A percentile compares a stretch with the other conserved stretches of the same genome.
These are phyloP conservation scores for Cladosporium sp. DNA, from an alignment of 2,329 filamentous ascomycete species.

Conservation along the genomic window DNA sequence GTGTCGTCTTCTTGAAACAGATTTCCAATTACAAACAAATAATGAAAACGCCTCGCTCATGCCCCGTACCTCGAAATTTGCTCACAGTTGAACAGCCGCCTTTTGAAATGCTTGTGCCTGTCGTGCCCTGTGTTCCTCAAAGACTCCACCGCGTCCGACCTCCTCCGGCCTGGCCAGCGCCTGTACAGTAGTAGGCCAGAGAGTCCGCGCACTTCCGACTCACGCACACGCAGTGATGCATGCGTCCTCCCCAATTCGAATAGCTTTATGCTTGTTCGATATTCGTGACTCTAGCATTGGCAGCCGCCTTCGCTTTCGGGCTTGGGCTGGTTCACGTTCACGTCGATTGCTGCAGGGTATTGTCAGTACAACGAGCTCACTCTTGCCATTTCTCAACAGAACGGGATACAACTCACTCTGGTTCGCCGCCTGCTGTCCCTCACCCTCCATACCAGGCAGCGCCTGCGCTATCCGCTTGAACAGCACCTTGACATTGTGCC, in stretches of 20 bases:
- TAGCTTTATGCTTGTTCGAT: background rate
- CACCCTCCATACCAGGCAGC: conserved; percentile 93
- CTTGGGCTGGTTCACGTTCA: conserved; percentile 40
- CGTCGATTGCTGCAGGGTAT: conserved; percentile 41
- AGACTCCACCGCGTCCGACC: background rate
- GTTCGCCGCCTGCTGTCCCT: conserved; percentile 73
- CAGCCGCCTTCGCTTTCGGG: conserved; percentile 42
- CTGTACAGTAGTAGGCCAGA: conserved; percentile 4
- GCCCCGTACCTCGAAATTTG: background rate
- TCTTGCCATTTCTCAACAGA: background rate
- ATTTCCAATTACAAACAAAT: conserved; percentile 1
- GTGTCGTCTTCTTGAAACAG: background rate
- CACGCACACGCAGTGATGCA: background rate
- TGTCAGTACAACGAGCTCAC: conserved; percentile 26
- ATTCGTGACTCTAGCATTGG: conserved; percentile 34
- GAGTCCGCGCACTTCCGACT: background rate
- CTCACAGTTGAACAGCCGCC: background rate
- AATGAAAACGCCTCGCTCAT: conserved; percentile 3
- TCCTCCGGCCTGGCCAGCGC: background rate
- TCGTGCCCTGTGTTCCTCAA: background rate
- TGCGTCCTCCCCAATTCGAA: background rate
- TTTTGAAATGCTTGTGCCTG: background rate
- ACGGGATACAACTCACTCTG: conserved; percentile 67
- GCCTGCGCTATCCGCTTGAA: conserved; percentile 99
- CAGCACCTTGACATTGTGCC: conserved; percentile 95